Evolutionary conservation across 139 green algal species (phyloP).

Genomic region (Pseudopediastrum boryanum): DNA sequence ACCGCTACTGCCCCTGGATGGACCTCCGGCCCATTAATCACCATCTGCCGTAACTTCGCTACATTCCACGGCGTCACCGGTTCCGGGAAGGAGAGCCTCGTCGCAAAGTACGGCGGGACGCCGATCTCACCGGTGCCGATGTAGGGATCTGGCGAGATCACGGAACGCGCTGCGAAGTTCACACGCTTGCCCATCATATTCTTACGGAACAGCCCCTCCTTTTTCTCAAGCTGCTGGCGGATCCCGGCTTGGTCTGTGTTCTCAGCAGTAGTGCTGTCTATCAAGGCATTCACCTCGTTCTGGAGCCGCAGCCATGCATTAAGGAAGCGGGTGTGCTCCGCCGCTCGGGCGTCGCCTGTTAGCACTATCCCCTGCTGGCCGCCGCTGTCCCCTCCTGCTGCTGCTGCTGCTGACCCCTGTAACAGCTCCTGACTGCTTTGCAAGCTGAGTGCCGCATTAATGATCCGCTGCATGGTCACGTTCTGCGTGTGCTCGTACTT

Average conservation of each 20-base stretch:
- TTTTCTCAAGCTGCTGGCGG: slow-evolving; percentile 80
- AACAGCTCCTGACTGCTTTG: slow-evolving; percentile 8
- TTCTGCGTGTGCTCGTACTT: slow-evolving; percentile 93
- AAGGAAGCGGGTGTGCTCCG: slow-evolving; percentile 49
- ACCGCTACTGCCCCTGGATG: slow-evolving; percentile 92
- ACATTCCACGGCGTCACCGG: slow-evolving; percentile 93
- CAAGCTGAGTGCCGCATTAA: slow-evolving; percentile 75
- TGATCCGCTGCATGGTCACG: slow-evolving; percentile 69
- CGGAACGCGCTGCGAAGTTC: slow-evolving; percentile 95
- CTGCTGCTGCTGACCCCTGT: not conserved
- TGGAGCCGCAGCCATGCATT: slow-evolving; percentile 86
- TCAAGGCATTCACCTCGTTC: slow-evolving; percentile 80
- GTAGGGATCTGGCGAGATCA: slow-evolving; percentile 97
- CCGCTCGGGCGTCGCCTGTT: not conserved
- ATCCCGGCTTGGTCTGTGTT: slow-evolving; percentile 30
- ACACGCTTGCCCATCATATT: slow-evolving; percentile 99
- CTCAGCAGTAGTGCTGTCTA: slow-evolving; percentile 81
- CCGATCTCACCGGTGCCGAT: slow-evolving; percentile 92
- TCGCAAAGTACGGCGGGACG: slow-evolving; percentile 96
- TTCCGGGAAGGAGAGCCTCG: slow-evolving; percentile 92
- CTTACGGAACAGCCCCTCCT: slow-evolving; percentile 98
- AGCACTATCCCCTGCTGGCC: not conserved
- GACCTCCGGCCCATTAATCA: slow-evolving; percentile 77
- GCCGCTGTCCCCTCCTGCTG: not conserved
- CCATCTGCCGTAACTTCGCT: slow-evolving; percentile 74